These are phyloP conservation scores for Leishmania amazonensis DNA, from an alignment of 208 protist genomes.

Conservation along the genomic window DNA sequence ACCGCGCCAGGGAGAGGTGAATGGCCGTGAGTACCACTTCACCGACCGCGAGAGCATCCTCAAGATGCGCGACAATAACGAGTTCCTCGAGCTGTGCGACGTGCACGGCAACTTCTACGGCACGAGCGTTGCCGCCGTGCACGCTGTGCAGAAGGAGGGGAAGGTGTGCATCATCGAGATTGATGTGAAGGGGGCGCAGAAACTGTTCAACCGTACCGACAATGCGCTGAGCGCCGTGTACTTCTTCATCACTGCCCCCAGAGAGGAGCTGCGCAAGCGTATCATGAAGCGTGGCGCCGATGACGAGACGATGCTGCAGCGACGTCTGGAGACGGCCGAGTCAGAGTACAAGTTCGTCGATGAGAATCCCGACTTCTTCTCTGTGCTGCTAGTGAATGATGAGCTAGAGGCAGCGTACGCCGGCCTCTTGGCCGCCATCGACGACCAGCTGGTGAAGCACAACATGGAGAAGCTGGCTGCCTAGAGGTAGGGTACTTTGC, in stretches of 20 bases:
- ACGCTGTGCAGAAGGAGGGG: slow-evolving; percentile 62
- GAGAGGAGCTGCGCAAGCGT: slow-evolving; percentile 77
- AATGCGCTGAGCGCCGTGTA: slow-evolving; percentile 51
- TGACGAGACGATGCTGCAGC: slow-evolving; percentile 71
- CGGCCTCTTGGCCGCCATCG: slow-evolving; percentile 53
- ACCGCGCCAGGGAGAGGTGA: slow-evolving; percentile 79
- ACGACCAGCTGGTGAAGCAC: slow-evolving; percentile 53
- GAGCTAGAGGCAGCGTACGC: slow-evolving; percentile 73
- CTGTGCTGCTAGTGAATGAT: slow-evolving; percentile 69
- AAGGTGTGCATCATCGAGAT: slow-evolving; percentile 92
- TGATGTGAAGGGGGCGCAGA: slow-evolving; percentile 91
- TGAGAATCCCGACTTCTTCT: slow-evolving; percentile 73
- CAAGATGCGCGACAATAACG: slow-evolving; percentile 62
- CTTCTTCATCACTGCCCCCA: slow-evolving; percentile 84
- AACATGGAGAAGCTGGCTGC: slow-evolving; percentile 49
- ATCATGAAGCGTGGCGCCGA: slow-evolving; percentile 78
- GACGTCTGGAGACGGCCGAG: slow-evolving; percentile 74
- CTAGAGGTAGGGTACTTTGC: slow-evolving; percentile 1
- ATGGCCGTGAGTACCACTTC: slow-evolving; percentile 95
- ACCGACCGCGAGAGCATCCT: slow-evolving; percentile 60
- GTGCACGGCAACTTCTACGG: slow-evolving; percentile 97
- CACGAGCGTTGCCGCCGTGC: slow-evolving; percentile 85
- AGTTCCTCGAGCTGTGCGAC: slow-evolving; percentile 92
- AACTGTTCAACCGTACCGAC: slow-evolving; percentile 40
- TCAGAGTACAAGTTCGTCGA: slow-evolving; percentile 79